Evolutionary conservation across 306 rosid genomes (phyloP), one percentile per base, ranked within the genome.

Genomic region (Glycine latifolia): DNA sequence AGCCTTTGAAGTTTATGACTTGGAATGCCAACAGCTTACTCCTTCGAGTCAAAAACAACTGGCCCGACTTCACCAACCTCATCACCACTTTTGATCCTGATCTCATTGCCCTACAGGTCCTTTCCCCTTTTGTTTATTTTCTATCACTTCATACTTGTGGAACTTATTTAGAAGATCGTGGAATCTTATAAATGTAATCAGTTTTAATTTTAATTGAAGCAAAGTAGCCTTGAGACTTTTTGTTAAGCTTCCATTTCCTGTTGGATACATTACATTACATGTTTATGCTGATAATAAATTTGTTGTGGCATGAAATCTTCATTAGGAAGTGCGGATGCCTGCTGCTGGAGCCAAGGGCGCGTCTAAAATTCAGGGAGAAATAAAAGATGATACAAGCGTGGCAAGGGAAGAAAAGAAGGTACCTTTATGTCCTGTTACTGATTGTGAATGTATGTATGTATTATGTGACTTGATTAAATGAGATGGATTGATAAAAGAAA

Each of bases 1-100:
- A 91, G 67, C 99, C 99, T 0, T 82, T 87, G 63, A 95, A 93
- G 87, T 91, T 95, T 79, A 0, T 95, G 73, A 93, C 94, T n/a
- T 95, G 99, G 99, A 95, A 95, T 84, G 98, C 99, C 8, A 95
- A 95, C 78, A 95, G 98, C 68, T 89, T 95, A 83, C 87, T 90
- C 67, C 96, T 95, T 65, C 91, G 98, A 14, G 86, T 95, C 3
- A 93, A 95, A 87, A 95, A 93, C 89, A 84, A 90, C 71, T 93
- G 89, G 93, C 83, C 94, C 15, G 90, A 90, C 67, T 86, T 95
- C 86, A 79, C 89, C 66, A 87, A 87, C 33, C 80, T 93, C 78
- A 39, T 95, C 67, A 39, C 90, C 71, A 82, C 84, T 50, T 86
- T 89, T 80, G 98, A 95, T 59, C 98, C 99, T 33, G 98, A 93